Percentiles rank a stretch among this genome's conserved stretches.
phyloP scores from a whole-genome alignment of 2,329 filamentous ascomycete genomes.

The Talaromyces amestolkiae region DNA sequence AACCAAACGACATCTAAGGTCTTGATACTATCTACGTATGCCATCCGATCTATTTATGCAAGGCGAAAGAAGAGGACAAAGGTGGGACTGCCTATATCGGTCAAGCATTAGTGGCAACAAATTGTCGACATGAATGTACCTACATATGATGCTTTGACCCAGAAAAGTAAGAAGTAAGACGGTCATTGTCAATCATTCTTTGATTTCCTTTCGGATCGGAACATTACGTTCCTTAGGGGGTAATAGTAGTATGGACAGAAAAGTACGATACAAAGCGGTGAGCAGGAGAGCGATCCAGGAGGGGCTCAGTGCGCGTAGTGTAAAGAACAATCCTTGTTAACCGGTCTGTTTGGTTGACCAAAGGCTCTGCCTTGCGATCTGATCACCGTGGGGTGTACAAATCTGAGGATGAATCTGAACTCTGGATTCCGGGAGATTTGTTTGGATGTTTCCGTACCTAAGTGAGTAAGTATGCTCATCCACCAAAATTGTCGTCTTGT shows the following conservation, averaged over 20 bases:
- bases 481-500: not conserved
- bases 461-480: not conserved
- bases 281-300: not conserved
- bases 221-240: not conserved
- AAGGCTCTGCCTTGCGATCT: not conserved
- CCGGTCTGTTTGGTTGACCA: not conserved
- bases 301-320: not conserved
- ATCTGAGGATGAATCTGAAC: not conserved
- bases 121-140: not conserved
- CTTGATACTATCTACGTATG: not conserved
- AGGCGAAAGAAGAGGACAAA: not conserved
- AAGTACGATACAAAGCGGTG: not conserved
- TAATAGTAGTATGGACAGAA: not conserved
- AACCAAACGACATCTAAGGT: not conserved
- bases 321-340: not conserved
- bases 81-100: not conserved
- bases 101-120: not conserved
- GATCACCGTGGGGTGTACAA: not conserved
- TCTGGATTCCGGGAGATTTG: not conserved
- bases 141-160: not conserved
- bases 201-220: not conserved
- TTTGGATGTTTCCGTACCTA: not conserved
- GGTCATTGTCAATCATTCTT: not conserved
- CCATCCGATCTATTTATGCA: conserved; percentile 6
- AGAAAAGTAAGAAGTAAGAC: not conserved